These are phyloP conservation scores for Coemansia asiatica DNA, from an alignment of 192 early-diverging fungal species.

Conservation along the genomic window DNA sequence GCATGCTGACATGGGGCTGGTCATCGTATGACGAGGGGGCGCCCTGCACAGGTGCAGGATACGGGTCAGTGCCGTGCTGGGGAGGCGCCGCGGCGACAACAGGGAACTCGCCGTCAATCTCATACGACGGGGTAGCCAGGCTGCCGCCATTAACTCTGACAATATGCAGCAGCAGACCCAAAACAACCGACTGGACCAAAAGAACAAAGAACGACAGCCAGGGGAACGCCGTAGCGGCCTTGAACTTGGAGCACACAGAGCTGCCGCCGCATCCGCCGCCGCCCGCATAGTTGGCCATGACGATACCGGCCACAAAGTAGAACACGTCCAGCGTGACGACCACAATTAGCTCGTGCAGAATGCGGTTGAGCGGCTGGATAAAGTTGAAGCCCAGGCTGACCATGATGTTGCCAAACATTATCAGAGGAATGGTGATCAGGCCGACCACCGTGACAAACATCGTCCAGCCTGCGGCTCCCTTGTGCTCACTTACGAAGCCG, in stretches of 20 bases:
- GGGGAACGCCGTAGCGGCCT: slow-evolving; percentile 30
- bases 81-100: slow-evolving; percentile 18
- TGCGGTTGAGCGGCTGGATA: slow-evolving; percentile 20
- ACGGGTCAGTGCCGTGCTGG: slow-evolving; percentile 22
- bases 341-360: slow-evolving; percentile 21
- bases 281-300: slow-evolving; percentile 43
- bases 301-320: slow-evolving; percentile 36
- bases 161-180: slow-evolving; percentile 22
- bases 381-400: slow-evolving; percentile 17
- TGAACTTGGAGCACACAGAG: slow-evolving; percentile 30
- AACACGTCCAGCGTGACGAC: slow-evolving; percentile 16
- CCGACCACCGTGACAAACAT: slow-evolving; percentile 48
- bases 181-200: slow-evolving; percentile 9
- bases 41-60: slow-evolving; percentile 13
- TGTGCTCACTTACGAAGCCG: background rate
- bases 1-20: slow-evolving; percentile 44
- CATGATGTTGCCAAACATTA: slow-evolving; percentile 29
- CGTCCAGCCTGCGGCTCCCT: slow-evolving; percentile 44
- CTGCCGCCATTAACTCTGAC: slow-evolving; percentile 27
- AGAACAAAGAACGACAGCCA: slow-evolving; percentile 43
- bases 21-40: slow-evolving; percentile 22
- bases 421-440: slow-evolving; percentile 23
- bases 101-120: slow-evolving; percentile 21
- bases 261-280: slow-evolving; percentile 13
- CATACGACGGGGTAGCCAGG: slow-evolving; percentile 20